These are phyloP conservation scores for Sarocladium oryzae DNA, from an alignment of 2,329 filamentous ascomycete genomes.

Conservation along the genomic window DNA sequence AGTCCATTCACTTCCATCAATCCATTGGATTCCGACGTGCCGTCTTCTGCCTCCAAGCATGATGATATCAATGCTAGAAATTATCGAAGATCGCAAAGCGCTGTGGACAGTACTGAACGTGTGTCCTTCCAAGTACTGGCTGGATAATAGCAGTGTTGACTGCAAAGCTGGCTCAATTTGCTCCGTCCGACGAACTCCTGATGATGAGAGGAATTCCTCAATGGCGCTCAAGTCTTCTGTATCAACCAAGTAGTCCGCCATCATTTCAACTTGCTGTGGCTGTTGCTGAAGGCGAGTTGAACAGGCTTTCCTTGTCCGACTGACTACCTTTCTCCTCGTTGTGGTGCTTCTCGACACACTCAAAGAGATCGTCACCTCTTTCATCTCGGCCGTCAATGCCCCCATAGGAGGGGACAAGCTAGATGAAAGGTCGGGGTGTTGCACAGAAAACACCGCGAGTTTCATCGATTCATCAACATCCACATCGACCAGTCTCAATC, in stretches of 20 bases:
- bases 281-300: too few species aligned
- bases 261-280: too few species aligned
- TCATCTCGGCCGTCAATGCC: slow-evolving; percentile 21
- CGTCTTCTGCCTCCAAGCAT: slow-evolving; percentile 19
- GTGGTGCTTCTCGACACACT: background rate
- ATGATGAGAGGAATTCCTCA: background rate
- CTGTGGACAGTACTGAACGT: background rate
- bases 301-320: too few species aligned
- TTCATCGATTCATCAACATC: slow-evolving; percentile 6
- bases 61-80: slow-evolving; percentile 17
- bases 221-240: slow-evolving; percentile 1
- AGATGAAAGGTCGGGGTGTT: slow-evolving; percentile 29
- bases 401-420: slow-evolving; percentile 21
- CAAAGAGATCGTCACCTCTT: slow-evolving; percentile 16
- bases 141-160: background rate
- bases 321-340: background rate
- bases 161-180: too few species aligned
- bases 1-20: slow-evolving; percentile 12
- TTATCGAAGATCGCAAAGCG: background rate
- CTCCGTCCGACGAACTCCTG: background rate
- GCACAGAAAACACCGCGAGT: slow-evolving; percentile 26
- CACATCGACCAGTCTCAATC: slow-evolving; percentile 19
- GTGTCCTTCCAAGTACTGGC: background rate
- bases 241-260: background rate
- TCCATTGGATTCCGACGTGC: slow-evolving; percentile 17